Evolutionary conservation across 768 basidiomycete species (phyloP).

Genomic region (Collybia nuda): DNA sequence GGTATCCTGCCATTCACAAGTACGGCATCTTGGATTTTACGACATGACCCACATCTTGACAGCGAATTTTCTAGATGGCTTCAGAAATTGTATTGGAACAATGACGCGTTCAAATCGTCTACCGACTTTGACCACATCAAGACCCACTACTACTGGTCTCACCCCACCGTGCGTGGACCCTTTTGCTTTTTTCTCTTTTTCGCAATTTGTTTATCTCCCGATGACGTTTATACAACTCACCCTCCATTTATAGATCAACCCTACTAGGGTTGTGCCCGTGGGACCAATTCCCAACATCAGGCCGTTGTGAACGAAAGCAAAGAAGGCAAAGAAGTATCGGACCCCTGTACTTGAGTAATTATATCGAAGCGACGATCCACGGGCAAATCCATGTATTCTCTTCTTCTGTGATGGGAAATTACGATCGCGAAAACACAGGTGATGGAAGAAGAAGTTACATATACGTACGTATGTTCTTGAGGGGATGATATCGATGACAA

Average conservation of each 20-base stretch:
- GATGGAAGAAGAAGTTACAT: too few species aligned
- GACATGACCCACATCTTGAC: not conserved
- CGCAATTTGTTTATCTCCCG: not conserved
- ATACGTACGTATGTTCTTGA: too few species aligned
- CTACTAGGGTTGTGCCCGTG: slow-evolving; percentile 69
- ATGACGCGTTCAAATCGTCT: slow-evolving; percentile 80
- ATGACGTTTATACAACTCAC: not conserved
- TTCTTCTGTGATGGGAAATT: too few species aligned
- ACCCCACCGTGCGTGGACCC: slow-evolving; percentile 33
- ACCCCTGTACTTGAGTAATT: not conserved
- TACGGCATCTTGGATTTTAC: slow-evolving; percentile 21
- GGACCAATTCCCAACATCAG: slow-evolving; percentile 74
- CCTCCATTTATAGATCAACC: slow-evolving; percentile 60
- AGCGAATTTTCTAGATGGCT: slow-evolving; percentile 54
- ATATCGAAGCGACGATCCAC: not conserved
- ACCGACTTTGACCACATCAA: slow-evolving; percentile 92
- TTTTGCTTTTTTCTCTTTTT: not conserved
- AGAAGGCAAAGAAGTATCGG: too few species aligned
- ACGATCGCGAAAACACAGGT: too few species aligned
- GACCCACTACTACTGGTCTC: slow-evolving; percentile 71
- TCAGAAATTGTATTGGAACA: slow-evolving; percentile 89
- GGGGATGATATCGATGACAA: too few species aligned
- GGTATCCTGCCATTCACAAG: slow-evolving; percentile 82
- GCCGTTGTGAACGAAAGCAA: slow-evolving; percentile 40
- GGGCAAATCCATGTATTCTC: too few species aligned